A percentile compares a stretch with the other conserved stretches of the same genome.
Evolutionary conservation across 1,139 yeast species (phyloP).

Genomic region (Geotrichum candidum): DNA sequence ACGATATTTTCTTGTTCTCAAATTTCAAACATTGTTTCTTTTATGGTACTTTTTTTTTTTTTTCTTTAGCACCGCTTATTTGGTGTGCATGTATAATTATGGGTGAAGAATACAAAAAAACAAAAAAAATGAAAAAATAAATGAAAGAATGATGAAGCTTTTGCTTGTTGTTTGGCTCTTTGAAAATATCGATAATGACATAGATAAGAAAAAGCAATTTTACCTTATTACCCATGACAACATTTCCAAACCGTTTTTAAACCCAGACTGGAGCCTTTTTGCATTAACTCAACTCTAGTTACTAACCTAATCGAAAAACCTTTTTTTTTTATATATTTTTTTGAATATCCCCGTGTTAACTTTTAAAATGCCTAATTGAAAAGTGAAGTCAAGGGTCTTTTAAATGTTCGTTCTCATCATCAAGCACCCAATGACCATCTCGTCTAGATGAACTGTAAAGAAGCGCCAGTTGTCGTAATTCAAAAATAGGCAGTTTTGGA

Average conservation of each 20-base stretch:
- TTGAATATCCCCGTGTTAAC: background rate
- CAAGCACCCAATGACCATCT: too few species aligned
- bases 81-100: too few species aligned
- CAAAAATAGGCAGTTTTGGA: too few species aligned
- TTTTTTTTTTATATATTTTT: too few species aligned
- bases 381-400: background rate
- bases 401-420: background rate
- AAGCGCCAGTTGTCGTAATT: too few species aligned
- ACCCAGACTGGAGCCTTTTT: background rate
- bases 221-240: background rate
- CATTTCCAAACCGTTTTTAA: background rate
- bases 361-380: background rate
- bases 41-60: background rate
- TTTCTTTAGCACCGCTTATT: too few species aligned
- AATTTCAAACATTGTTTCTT: background rate
- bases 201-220: background rate
- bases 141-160: background rate
- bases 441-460: too few species aligned
- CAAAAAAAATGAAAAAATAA: too few species aligned
- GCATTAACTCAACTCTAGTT: background rate
- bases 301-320: background rate
- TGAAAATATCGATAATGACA: background rate
- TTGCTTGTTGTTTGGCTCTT: background rate
- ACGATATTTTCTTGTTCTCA: background rate
- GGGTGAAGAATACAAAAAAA: too few species aligned